phyloP scores from a whole-genome alignment of 148 eudicot genomes.

The Vaccinium myrtillus region DNA sequence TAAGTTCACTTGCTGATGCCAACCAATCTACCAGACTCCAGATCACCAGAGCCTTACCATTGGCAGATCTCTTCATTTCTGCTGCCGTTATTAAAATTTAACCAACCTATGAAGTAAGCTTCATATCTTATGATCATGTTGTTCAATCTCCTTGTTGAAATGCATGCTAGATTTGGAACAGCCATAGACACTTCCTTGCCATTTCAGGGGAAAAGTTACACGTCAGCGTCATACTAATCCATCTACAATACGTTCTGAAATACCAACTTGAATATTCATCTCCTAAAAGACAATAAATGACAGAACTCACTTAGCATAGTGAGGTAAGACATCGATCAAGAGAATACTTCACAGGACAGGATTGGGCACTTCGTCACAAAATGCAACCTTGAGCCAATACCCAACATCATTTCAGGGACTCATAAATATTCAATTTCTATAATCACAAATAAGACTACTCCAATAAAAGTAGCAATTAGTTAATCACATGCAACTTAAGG shows the following conservation, averaged over 20 bases:
- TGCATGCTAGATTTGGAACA: not conserved
- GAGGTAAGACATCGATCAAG: not conserved
- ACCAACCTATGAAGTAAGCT: not conserved
- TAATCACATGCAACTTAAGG: not conserved
- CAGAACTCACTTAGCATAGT: not conserved
- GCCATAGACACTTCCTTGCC: not conserved
- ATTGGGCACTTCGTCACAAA: not conserved
- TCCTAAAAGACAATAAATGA: constrained; percentile 1
- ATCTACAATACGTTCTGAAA: not conserved
- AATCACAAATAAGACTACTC: not conserved
- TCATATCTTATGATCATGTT: not conserved
- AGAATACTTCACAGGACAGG: not conserved
- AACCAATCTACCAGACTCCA: not conserved
- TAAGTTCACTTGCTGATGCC: not conserved
- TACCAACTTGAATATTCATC: not conserved
- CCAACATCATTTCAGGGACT: not conserved
- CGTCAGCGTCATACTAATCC: not conserved
- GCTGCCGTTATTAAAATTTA: not conserved
- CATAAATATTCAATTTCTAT: not conserved
- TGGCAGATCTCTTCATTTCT: not conserved
- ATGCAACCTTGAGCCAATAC: not conserved
- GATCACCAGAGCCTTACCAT: not conserved
- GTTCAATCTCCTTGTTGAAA: constrained; percentile 4
- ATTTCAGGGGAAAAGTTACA: not conserved
- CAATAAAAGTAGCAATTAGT: not conserved